Conservation (phyloP, 2,329 filamentous ascomycete genomes). For the Ascochyta viciae-villosae region DNA sequence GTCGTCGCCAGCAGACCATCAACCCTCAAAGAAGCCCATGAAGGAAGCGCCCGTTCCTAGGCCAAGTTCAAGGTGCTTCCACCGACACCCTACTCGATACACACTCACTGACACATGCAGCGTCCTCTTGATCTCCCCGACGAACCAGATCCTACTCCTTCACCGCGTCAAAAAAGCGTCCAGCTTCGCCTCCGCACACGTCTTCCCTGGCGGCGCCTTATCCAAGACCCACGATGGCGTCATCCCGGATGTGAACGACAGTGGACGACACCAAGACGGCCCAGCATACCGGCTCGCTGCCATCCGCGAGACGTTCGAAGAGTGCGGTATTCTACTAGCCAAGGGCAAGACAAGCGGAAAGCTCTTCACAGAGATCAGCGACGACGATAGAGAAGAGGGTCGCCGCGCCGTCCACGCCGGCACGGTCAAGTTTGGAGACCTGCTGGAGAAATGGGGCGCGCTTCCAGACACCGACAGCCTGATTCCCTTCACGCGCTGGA, state of each 20-base stretch:
- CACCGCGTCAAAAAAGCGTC: conserved; percentile 83
- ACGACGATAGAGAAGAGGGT: conserved; percentile 68
- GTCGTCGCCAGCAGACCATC: conserved; percentile 43
- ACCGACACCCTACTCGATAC: neutral
- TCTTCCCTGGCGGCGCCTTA: conserved; percentile 92
- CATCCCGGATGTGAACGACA: conserved; percentile 58
- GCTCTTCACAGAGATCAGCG: conserved; percentile 66
- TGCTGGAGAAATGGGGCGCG: conserved; percentile 65
- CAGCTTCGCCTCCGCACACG: conserved; percentile 89
- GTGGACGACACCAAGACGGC: conserved; percentile 72
- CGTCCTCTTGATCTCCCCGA: conserved; percentile 82
- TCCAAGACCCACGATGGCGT: conserved; percentile 77
- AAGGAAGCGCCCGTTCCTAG: conserved; percentile 58
- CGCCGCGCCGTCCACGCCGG: conserved; percentile 73
- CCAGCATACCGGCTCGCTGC: conserved; percentile 80
- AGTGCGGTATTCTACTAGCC: conserved; percentile 86
- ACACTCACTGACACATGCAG: conserved; percentile 53
- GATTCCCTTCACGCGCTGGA: conserved; percentile 87
- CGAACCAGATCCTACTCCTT: conserved; percentile 86
- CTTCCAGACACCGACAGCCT: conserved; percentile 71
- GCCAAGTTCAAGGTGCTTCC: conserved; percentile 68
- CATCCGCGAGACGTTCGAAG: conserved; percentile 92
- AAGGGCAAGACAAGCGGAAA: conserved; percentile 57
- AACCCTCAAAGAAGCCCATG: conserved; percentile 36
- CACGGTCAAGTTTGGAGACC: conserved; percentile 70